These are phyloP conservation scores for Lipomyces starkeyi DNA, from an alignment of 805 yeast genomes.

Conservation along the genomic window DNA sequence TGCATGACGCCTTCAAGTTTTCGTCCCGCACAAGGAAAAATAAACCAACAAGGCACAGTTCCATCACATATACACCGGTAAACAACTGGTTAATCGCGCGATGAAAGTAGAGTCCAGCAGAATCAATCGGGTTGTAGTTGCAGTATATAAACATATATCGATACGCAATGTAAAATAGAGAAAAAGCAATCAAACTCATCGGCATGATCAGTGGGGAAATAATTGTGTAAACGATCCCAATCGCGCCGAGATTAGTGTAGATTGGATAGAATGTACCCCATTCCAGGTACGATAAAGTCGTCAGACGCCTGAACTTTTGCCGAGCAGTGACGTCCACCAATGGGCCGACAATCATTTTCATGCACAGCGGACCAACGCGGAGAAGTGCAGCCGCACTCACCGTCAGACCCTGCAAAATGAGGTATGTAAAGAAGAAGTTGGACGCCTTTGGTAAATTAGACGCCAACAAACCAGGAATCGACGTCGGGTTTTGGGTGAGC, in stretches of 20 bases:
- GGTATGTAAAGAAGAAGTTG: slow-evolving; percentile 79
- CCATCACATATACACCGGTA: slow-evolving; percentile 81
- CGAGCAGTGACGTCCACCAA: slow-evolving; percentile 67
- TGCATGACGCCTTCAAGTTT: slow-evolving; percentile 53
- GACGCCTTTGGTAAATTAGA: slow-evolving; percentile 82
- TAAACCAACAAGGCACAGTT: slow-evolving; percentile 76
- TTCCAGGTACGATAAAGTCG: slow-evolving; percentile 54
- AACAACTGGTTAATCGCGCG: slow-evolving; percentile 76
- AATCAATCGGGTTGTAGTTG: slow-evolving; percentile 46
- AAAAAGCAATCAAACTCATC: slow-evolving; percentile 62
- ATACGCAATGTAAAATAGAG: slow-evolving; percentile 65
- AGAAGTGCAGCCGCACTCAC: slow-evolving; percentile 75
- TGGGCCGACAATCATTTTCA: slow-evolving; percentile 47
- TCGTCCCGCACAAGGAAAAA: slow-evolving; percentile 65
- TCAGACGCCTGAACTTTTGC: slow-evolving; percentile 54
- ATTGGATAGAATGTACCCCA: slow-evolving; percentile 86
- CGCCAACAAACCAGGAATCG: slow-evolving; percentile 77
- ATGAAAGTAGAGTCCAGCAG: slow-evolving; percentile 70
- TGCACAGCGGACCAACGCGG: slow-evolving; percentile 60
- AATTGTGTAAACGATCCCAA: slow-evolving; percentile 77
- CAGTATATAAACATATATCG: slow-evolving; percentile 68
- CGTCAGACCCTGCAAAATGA: slow-evolving; percentile 75
- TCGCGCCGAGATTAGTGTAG: slow-evolving; percentile 76
- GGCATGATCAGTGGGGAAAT: slow-evolving; percentile 79
- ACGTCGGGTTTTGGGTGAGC: slow-evolving; percentile 66